These are phyloP conservation scores for Chlorella sp. DNA, from an alignment of 139 green algal species.

Conservation along the genomic window DNA sequence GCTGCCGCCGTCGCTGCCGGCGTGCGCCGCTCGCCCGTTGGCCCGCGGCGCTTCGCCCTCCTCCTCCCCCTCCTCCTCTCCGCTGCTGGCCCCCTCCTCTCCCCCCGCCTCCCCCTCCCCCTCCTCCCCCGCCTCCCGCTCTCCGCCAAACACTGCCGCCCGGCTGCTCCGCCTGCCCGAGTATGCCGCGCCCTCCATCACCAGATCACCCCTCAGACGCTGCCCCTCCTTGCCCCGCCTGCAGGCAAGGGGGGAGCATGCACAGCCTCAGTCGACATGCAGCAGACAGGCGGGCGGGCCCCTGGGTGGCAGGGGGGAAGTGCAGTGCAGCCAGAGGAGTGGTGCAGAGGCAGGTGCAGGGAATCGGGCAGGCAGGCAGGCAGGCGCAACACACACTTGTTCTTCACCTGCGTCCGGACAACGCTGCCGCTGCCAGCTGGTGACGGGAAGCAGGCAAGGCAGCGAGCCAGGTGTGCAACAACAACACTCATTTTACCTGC, in stretches of 20 bases:
- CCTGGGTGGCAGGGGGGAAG: background rate
- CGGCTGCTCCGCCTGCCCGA: constrained; percentile 1
- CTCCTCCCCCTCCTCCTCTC: background rate
- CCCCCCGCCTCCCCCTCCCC: background rate
- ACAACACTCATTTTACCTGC: background rate
- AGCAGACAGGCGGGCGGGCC: background rate
- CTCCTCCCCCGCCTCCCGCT: background rate
- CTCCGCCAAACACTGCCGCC: constrained; percentile 14
- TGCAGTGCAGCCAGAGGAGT: background rate
- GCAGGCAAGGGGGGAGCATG: background rate
- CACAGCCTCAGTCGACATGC: background rate
- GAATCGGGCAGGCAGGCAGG: background rate
- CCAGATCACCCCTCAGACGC: constrained; percentile 33
- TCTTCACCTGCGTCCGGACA: background rate
- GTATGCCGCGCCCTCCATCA: constrained; percentile 24
- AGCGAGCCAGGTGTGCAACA: background rate
- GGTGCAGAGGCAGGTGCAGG: background rate
- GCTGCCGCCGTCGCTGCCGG: background rate
- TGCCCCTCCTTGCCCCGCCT: constrained; percentile 22
- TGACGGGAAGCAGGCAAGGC: background rate
- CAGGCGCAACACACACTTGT: background rate
- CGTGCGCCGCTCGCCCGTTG: background rate
- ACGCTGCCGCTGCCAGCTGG: background rate
- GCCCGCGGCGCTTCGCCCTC: background rate
- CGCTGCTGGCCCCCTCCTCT: background rate